Conservation (phyloP, 2,329 filamentous ascomycete genomes). For the Stagonosporopsis vannaccii region DNA sequence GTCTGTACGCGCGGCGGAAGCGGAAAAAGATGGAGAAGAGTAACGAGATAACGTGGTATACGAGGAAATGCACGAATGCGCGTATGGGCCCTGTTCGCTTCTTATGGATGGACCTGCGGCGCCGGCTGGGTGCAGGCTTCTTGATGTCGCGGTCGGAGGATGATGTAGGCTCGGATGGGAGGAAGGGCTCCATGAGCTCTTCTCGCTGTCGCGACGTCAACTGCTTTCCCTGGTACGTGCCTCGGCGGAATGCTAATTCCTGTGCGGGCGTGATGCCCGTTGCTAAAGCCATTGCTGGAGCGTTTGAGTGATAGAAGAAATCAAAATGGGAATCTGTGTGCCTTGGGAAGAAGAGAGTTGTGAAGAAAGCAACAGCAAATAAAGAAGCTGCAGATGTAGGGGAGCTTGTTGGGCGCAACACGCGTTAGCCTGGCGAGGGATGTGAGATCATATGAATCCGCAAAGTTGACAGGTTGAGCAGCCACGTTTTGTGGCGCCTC, state of each 20-base stretch:
- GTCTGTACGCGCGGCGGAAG: slow-evolving; percentile 79
- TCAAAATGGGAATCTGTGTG: slow-evolving; percentile 10
- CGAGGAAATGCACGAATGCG: slow-evolving; percentile 68
- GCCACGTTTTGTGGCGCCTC: slow-evolving; percentile 40
- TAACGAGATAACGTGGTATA: slow-evolving; percentile 76
- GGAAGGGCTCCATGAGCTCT: slow-evolving; percentile 59
- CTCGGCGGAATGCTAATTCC: slow-evolving; percentile 44
- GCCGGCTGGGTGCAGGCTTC: slow-evolving; percentile 21
- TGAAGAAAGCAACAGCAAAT: background rate
- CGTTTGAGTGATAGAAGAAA: slow-evolving; percentile 1
- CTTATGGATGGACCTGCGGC: slow-evolving; percentile 47
- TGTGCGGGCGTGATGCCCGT: slow-evolving; percentile 43
- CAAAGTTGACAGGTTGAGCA: slow-evolving; percentile 35
- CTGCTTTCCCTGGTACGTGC: slow-evolving; percentile 48
- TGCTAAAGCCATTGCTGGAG: slow-evolving; percentile 40
- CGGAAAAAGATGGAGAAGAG: slow-evolving; percentile 90
- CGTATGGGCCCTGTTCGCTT: slow-evolving; percentile 62
- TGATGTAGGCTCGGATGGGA: slow-evolving; percentile 54
- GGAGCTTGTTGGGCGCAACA: background rate
- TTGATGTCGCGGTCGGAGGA: slow-evolving; percentile 24
- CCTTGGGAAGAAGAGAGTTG: background rate
- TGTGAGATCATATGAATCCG: slow-evolving; percentile 26
- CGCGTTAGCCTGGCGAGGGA: slow-evolving; percentile 19
- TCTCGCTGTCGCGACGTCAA: slow-evolving; percentile 59
- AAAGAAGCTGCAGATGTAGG: background rate